phyloP scores from a whole-genome alignment of 176 grass and related monocot species.

The Oryza glaberrima region DNA sequence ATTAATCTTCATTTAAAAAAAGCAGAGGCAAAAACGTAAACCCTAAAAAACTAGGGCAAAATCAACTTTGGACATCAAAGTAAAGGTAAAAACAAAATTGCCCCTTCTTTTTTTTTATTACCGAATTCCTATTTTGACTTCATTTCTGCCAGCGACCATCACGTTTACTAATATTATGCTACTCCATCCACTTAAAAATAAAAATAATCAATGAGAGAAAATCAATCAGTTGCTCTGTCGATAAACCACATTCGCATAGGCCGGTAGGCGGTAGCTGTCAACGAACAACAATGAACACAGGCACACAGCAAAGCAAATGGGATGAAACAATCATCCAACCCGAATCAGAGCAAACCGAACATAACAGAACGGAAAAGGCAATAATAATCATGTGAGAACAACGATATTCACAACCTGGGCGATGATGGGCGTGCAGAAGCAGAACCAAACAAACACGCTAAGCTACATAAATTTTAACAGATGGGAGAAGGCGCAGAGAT shows the following conservation, averaged over 20 bases:
- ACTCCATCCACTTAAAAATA: neutral
- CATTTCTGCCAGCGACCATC: too few species aligned
- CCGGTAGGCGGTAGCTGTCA: too few species aligned
- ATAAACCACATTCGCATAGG: neutral
- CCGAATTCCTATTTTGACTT: too few species aligned
- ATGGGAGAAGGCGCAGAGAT: conserved; percentile 38
- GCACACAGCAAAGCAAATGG: neutral
- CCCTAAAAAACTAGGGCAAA: too few species aligned
- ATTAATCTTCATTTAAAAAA: too few species aligned
- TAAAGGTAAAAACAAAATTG: too few species aligned
- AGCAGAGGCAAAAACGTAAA: too few species aligned
- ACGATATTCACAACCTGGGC: conserved; percentile 82
- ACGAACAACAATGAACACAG: neutral
- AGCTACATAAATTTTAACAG: conserved; percentile 37
- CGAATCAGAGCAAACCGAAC: conserved; percentile 4
- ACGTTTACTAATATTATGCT: too few species aligned
- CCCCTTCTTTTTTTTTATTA: too few species aligned
- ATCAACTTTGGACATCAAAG: too few species aligned
- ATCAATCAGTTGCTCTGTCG: neutral
- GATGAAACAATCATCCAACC: conserved; percentile 2
- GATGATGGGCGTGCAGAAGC: conserved; percentile 39
- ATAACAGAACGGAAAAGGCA: neutral
- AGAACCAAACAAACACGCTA: conserved; percentile 39
- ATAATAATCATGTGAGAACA: conserved; percentile 42
- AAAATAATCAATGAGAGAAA: neutral